Evolutionary conservation across 306 rosid species (phyloP).

Genomic region (Macrotyloma uniflorum): DNA sequence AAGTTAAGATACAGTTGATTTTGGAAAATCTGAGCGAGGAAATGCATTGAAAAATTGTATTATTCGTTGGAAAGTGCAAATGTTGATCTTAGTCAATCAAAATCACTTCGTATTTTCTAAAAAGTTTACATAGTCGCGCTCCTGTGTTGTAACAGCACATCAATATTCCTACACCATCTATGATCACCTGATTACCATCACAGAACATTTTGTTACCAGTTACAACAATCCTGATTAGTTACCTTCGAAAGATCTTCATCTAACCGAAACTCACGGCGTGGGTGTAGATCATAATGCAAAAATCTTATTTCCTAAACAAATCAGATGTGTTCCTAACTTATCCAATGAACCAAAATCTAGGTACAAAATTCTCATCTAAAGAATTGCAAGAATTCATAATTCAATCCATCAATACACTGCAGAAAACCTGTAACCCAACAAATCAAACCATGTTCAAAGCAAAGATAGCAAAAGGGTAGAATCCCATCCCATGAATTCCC

Average conservation of each 20-base stretch:
- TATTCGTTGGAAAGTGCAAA: background rate
- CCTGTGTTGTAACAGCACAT: background rate
- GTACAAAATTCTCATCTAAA: background rate
- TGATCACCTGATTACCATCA: background rate
- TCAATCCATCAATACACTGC: background rate
- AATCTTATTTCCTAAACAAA: slow-evolving; percentile 12
- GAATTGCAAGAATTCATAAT: slow-evolving; percentile 16
- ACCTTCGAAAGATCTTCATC: background rate
- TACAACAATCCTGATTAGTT: background rate
- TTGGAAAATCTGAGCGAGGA: background rate
- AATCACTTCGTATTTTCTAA: slow-evolving; percentile 1
- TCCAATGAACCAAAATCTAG: slow-evolving; percentile 30
- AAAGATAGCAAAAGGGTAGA: background rate
- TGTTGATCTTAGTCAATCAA: background rate
- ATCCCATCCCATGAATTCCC: slow-evolving; percentile 21
- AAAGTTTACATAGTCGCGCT: background rate
- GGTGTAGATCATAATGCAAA: slow-evolving; percentile 21
- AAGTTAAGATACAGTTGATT: background rate
- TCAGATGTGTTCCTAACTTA: background rate
- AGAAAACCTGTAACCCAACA: background rate
- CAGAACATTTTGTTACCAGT: background rate
- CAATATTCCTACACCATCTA: slow-evolving; percentile 19
- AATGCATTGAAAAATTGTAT: background rate
- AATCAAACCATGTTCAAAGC: background rate
- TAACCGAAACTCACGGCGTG: background rate